Conservation (phyloP, 106 monocot genomes). For the Alisma plantagoaquatica region DNA sequence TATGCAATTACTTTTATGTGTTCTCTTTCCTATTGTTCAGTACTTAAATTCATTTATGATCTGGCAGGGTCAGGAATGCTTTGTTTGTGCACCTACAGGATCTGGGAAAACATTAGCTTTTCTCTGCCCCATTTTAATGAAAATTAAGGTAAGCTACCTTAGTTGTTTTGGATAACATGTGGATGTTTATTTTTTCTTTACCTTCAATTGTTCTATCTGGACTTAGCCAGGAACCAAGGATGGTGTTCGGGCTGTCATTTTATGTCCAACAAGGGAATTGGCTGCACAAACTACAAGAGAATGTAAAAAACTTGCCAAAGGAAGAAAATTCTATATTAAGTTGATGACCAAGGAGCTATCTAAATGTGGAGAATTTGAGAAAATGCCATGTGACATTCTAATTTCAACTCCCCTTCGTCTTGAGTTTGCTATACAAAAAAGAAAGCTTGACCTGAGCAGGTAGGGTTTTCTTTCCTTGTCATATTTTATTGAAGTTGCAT, state of each 20-base stretch:
- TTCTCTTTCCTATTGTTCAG: too few relatives aligned
- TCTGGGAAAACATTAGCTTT: conserved; percentile 99
- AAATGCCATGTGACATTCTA: conserved; percentile 78
- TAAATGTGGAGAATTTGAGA: conserved; percentile 63
- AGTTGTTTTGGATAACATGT: background rate
- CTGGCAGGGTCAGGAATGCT: conserved; percentile 77
- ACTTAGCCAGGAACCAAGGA: conserved; percentile 78
- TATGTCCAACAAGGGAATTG: conserved; percentile 96
- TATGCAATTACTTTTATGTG: too few relatives aligned
- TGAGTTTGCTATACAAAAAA: conserved; percentile 62
- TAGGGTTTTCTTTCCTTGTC: conserved; percentile 4
- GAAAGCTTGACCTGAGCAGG: conserved; percentile 92
- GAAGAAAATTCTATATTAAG: conserved; percentile 78
- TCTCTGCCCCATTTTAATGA: conserved; percentile 82
- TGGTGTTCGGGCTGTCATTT: conserved; percentile 75
- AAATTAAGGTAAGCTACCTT: conserved; percentile 69
- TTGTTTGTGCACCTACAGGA: conserved; percentile 98
- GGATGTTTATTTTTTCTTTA: background rate
- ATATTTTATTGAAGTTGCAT: too few relatives aligned
- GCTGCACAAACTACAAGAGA: conserved; percentile 88
- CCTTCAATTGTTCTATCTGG: conserved; percentile 2
- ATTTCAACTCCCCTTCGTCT: conserved; percentile 91
- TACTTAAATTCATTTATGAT: background rate
- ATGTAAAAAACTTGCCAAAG: conserved; percentile 82
- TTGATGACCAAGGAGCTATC: conserved; percentile 94